Evolutionary conservation across 345 rosid genomes (phyloP).

Genomic region (Salix koriyanagi): DNA sequence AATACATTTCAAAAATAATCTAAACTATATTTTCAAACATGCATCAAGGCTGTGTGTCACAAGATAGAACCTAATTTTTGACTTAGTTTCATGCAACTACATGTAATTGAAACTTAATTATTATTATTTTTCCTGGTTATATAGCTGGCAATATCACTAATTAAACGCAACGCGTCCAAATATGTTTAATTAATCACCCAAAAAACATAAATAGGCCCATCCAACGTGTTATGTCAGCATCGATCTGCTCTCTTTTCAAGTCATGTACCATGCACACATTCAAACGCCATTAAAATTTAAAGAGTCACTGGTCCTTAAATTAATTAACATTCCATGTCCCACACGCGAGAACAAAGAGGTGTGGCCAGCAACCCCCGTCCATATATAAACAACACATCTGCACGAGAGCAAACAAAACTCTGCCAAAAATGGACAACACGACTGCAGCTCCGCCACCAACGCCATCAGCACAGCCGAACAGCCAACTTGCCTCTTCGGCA

Average conservation of each 20-base stretch:
- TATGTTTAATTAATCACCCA: too few relatives aligned
- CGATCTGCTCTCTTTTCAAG: neutral
- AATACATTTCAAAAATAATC: too few relatives aligned
- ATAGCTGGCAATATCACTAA: too few relatives aligned
- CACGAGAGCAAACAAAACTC: slow-evolving; percentile 34
- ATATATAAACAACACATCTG: neutral
- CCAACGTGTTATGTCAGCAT: neutral
- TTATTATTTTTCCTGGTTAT: too few relatives aligned
- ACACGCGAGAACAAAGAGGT: neutral
- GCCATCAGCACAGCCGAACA: slow-evolving; percentile 46
- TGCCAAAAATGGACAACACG: slow-evolving; percentile 41
- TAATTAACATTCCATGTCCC: neutral
- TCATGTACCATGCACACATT: neutral
- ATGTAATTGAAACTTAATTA: neutral
- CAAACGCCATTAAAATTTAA: too few relatives aligned
- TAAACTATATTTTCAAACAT: too few relatives aligned
- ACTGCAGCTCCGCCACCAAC: slow-evolving; percentile 86
- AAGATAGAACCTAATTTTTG: neutral
- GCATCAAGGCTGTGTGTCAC: neutral
- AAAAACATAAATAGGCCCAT: neutral
- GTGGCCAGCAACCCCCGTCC: neutral
- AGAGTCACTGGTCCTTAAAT: neutral
- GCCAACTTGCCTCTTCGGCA: slow-evolving; percentile 31
- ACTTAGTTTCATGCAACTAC: neutral
- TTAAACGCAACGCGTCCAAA: too few relatives aligned